phyloP scores from a whole-genome alignment of 23 red algal genomes.

The Gracilaria caudata region DNA sequence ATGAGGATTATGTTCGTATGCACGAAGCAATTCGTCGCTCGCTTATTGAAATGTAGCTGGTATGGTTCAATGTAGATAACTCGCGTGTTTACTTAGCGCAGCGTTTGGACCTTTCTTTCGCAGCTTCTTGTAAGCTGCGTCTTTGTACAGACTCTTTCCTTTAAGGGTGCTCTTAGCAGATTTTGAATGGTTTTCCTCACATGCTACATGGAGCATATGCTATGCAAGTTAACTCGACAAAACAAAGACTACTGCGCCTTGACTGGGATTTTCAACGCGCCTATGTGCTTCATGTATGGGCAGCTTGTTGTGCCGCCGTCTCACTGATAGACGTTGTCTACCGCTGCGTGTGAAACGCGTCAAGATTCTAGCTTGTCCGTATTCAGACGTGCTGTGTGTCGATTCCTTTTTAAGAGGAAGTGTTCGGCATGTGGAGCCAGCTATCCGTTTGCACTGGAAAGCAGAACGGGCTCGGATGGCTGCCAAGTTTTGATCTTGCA shows the following conservation, averaged over 20 bases:
- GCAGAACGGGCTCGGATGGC: conserved; percentile 59
- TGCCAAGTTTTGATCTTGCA: conserved; percentile 41
- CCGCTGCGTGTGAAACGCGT: background rate
- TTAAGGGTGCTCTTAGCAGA: background rate
- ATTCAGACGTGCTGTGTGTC: background rate
- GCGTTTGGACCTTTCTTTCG: conserved; percentile 8
- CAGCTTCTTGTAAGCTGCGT: background rate
- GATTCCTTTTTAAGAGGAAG: background rate
- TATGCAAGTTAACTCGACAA: background rate
- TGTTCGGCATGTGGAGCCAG: conserved; percentile 64
- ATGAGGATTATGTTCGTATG: conserved; percentile 11
- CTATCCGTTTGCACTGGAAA: conserved; percentile 42
- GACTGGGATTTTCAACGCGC: background rate
- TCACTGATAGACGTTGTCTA: background rate
- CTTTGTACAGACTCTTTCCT: conserved; percentile 14
- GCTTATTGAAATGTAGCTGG: conserved; percentile 47
- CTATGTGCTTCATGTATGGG: background rate
- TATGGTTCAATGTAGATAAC: background rate
- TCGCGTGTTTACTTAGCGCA: conserved; percentile 16
- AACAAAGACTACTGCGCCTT: conserved; percentile 16
- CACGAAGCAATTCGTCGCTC: conserved; percentile 47
- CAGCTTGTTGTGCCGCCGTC: background rate
- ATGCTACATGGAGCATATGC: background rate
- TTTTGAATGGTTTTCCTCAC: background rate
- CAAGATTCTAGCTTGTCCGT: background rate